phyloP scores from a whole-genome alignment of 768 basidiomycete species.

The Tulasnella sp. region DNA sequence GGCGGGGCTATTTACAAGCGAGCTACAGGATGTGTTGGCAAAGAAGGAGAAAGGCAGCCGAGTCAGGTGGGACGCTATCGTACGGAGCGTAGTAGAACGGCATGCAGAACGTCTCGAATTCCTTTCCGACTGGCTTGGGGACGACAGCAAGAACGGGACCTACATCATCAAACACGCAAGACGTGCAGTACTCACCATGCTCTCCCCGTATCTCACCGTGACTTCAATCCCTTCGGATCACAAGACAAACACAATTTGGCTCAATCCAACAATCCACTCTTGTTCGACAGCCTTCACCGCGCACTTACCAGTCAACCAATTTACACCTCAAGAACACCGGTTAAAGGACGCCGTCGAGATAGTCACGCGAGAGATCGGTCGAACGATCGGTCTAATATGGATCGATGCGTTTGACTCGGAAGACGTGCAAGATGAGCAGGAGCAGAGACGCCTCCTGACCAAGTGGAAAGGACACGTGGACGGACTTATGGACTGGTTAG shows the following conservation, averaged over 20 bases:
- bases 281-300: neutral
- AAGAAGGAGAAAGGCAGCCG: neutral
- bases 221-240: neutral
- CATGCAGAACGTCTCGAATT: neutral
- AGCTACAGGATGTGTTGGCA: neutral
- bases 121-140: neutral
- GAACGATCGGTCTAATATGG: neutral
- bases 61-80: neutral
- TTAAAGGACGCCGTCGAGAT: neutral
- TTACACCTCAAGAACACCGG: neutral
- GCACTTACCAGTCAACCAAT: neutral
- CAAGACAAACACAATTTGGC: neutral
- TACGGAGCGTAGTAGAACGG: neutral
- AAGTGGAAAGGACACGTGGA: neutral
- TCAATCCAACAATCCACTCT: neutral
- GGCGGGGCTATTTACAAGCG: neutral
- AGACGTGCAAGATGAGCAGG: neutral
- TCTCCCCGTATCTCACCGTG: neutral
- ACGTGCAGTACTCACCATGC: neutral
- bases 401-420: neutral
- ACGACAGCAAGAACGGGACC: neutral
- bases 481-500: constrained; percentile 10
- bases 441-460: neutral
- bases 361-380: neutral
- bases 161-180: neutral